These are phyloP conservation scores for Pichia kudriavzevii DNA, from an alignment of 1,139 yeast species.

Conservation along the genomic window DNA sequence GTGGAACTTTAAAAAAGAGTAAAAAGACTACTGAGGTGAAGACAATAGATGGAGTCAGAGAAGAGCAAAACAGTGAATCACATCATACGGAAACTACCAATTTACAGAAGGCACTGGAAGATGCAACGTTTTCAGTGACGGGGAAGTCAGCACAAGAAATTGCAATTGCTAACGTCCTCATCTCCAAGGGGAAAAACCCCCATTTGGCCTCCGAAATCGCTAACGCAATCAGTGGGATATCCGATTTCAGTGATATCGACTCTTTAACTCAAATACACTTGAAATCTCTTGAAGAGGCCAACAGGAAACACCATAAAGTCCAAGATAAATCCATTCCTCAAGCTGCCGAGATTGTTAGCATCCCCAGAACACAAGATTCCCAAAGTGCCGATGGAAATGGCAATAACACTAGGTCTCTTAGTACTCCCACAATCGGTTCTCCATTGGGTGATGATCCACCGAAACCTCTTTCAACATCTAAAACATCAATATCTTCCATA, in stretches of 20 bases:
- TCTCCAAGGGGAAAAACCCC: constrained; percentile 45
- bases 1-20: constrained; percentile 1
- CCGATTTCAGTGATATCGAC: constrained; percentile 15
- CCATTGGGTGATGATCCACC: constrained; percentile 11
- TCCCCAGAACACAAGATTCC: neutral
- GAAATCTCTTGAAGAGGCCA: neutral
- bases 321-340: neutral
- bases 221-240: constrained; percentile 19
- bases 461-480: constrained; percentile 8
- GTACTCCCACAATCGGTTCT: neutral
- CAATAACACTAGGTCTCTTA: neutral
- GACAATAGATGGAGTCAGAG: neutral
- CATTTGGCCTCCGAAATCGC: constrained; percentile 19
- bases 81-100: no score
- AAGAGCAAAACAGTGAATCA: neutral
- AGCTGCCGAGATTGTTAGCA: neutral
- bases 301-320: constrained; percentile 3
- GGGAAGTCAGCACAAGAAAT: constrained; percentile 45
- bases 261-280: no score
- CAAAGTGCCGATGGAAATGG: neutral
- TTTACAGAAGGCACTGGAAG: constrained; percentile 41
- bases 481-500: neutral
- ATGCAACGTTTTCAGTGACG: constrained; percentile 46
- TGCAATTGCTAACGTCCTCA: constrained; percentile 40
- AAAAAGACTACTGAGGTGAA: neutral